Base-by-base conservation (phyloP, 2,329 filamentous ascomycete species). In the Fusarium veterinarium region DNA sequence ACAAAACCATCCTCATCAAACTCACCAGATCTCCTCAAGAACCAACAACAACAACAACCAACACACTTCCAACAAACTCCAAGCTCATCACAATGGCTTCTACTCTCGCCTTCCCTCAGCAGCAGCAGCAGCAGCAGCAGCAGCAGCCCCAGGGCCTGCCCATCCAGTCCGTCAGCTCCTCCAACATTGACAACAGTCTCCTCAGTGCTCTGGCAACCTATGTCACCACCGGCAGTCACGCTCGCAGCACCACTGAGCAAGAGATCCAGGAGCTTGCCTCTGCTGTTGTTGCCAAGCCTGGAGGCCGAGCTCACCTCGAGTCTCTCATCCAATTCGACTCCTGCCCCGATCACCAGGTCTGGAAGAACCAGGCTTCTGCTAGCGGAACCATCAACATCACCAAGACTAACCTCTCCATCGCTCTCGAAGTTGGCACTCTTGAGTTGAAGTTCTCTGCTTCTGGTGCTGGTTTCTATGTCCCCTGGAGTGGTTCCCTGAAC, bases 121-220 rank as follows among this genome's bases (percentile, higher is more conserved):
- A 57, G 4, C 57, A 60, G n/a, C 57, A 60, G 38, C 41, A 53
- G n/a, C 59, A 57, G 4, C 57, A 60, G n/a, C 57, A 60, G 38
- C 59, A 62, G 30, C 57, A 51, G 19, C 51, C 42, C 16, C 58
- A 61, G 41, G 13, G 6, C 2, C 40, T 62, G 17, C 59, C 59
- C 4, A 46, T 62, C 20, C 51, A 62, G 28, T 11, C 59, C 3
- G 25, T 17, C 9, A 31, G 10, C 19, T 28, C 59, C 2, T 19
- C 20, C n/a, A 5, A 11, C 8, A 16, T 62, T 3, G 60, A 62
- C 19, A 14, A 6, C 33, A 30, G 8, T 13, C 60, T 62, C 3
- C 33, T 62, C 11, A 10, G 28, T 13, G 60, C 60, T 11, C 35
- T 60, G 6, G 42, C 52, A 25, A 11, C 42, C n/a, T 59, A 62